Base-by-base conservation (phyloP, 495 filamentous ascomycete genomes). In the Annulohypoxylon nitens region DNA sequence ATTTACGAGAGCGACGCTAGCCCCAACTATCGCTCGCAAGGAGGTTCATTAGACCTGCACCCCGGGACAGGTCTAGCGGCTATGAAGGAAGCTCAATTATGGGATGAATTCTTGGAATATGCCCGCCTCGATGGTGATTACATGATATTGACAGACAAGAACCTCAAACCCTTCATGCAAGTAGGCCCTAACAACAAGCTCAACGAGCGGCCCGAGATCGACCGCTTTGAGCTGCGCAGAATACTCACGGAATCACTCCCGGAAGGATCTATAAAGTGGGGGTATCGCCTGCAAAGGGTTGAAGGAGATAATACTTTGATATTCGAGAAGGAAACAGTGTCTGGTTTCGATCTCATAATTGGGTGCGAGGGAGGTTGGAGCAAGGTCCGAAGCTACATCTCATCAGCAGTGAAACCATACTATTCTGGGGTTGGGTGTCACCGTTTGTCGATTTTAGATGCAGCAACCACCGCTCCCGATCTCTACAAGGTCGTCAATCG, bases 11-110 rank as follows among this genome's bases (percentile, higher is more conserved):
- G 81, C 34, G 86, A 85, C 9, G 70, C 73, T 43, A 82, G 82
- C 14, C 80, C 81, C 50, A 77, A 76, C 64, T 79, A 78, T 34
- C 80, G 77, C 45, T 78, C 78, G 26, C 83, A 85, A 76, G 87
- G 87, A 34, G 88, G 88, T 50, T 86, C 82, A 0, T 81, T 90
- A 9, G 89, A 90, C 62, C 78, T 91, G 12, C 87, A 90, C 67
- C 71, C 70, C 4, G 74, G 76, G 0, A 84, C 83, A 20, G 89
- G 88, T 11, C 81, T 87, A 12, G 69, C 77, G 4, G 88, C 87
- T 18, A 69, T 91, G 51, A 78, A 84, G 50, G 78, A 80, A n/a
- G 85, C 84, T 26, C 83, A 84, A 26, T 80, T 91, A 36, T 83
- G 78, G 47, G 80, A 82, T 5, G 66, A 83, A 25, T 89, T 88